phyloP scores from a whole-genome alignment of 306 rosid species.

The Quercus wislizeni region DNA sequence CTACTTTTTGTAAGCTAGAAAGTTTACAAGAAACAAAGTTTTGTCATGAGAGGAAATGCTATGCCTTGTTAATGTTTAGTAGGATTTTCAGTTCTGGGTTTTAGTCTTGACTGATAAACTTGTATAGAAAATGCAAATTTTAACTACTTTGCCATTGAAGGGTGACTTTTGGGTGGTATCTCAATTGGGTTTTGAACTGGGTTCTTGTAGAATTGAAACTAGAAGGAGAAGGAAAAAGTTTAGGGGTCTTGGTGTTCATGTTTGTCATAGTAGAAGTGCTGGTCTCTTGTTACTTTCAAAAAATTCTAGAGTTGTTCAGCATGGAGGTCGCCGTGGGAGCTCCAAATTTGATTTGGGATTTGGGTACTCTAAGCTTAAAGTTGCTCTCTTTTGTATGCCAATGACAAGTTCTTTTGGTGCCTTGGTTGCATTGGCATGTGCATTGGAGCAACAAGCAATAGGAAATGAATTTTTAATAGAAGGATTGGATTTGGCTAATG shows the following conservation, averaged over 20 bases:
- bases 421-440: slow-evolving; percentile 49
- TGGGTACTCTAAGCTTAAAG: slow-evolving; percentile 35
- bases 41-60: slow-evolving; percentile 5
- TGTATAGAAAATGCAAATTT: slow-evolving; percentile 47
- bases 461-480: slow-evolving; percentile 39
- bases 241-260: slow-evolving; percentile 33
- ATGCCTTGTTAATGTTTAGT: background rate
- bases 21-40: background rate
- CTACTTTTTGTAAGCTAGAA: slow-evolving; percentile 6
- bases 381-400: slow-evolving; percentile 34
- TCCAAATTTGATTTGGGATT: slow-evolving; percentile 40
- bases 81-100: slow-evolving; percentile 11
- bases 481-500: slow-evolving; percentile 16
- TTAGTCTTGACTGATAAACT: slow-evolving; percentile 12
- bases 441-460: slow-evolving; percentile 44
- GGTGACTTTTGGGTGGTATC: slow-evolving; percentile 30
- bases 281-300: slow-evolving; percentile 28
- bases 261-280: slow-evolving; percentile 27
- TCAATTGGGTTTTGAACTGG: slow-evolving; percentile 32
- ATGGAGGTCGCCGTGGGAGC: slow-evolving; percentile 29
- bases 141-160: slow-evolving; percentile 35
- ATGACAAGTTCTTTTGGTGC: slow-evolving; percentile 37
- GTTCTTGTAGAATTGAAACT: slow-evolving; percentile 23
- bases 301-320: slow-evolving; percentile 23
- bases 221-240: slow-evolving; percentile 38